Base-by-base conservation (phyloP, 106 monocot species). In the Dactylorhiza incarnata region DNA sequence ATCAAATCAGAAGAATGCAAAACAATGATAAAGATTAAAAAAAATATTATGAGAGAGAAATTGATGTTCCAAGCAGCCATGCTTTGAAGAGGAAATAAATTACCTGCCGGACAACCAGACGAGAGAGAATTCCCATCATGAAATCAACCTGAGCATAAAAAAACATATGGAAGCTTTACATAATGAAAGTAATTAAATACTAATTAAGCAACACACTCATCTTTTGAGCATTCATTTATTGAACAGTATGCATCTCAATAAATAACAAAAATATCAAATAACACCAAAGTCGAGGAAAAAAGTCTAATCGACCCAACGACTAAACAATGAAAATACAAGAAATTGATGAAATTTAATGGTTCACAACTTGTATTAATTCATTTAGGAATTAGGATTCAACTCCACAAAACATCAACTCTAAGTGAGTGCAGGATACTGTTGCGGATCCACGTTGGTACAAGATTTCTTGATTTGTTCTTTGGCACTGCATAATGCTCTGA, bases 111-210 rank as follows among this genome's bases (percentile, higher is more conserved):
- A 22, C 78, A 22, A 99, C 91, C 68, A 94, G 87, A 67, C 86
- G 94, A 19, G 89, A 89, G 14, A 94, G 87, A 68, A 99, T 87
- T 66, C 77, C 91, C 97, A 97, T 96, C 9, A 93, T 88, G 87
- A 87, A 93, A 86, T 91, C 93, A 84, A 96, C 91, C 96, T 96
- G 83, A 70, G 81, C 29, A 78, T 5, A 65, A 65, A 37, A 26
- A 65, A 29, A 65, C 13, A 22, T 23, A 59, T 37, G 20, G 0
- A 7, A 22, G n/a, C 17, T 19, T 22, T 22, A 22, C 6, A 9
- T 59, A 7, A 59, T 22, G 3, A 59, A 20, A 59, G 20, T 19
- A 59, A 59, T 12, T 20, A 59, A 8, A 59, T 22, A 59, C 9
- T 22, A 59, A 22, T 59, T 20, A 20, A 59, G 9, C 58, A 59